Base-by-base conservation (phyloP, 345 rosid genomes). In the Orychophragmus violaceus region DNA sequence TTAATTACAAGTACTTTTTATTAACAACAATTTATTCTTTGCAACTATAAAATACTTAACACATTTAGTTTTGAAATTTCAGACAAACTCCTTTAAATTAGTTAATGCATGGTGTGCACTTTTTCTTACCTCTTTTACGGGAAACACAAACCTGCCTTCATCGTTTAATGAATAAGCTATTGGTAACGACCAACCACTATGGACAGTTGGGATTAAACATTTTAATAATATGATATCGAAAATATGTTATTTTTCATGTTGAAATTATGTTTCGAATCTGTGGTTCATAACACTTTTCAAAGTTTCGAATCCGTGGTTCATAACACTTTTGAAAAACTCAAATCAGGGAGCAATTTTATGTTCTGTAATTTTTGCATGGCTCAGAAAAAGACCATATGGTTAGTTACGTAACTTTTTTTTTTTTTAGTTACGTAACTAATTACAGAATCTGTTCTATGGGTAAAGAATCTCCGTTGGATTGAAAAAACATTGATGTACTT, bases 81-180 rank as follows among this genome's bases (percentile, higher is more conserved):
- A 32, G 57, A 62, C 69, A 62, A n/a, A 24, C 44, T 62, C 28
- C 62, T 70, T 52, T 70, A 52, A 23, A 30, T 30, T 12, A 70
- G 21, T 70, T 41, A 70, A 62, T 62, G 69, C 48, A 23, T 30
- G 16, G 48, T 70, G 48, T 62, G 69, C 49, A 53, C 69, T 70
- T 70, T 62, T 63, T 32, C 51, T 23, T 7, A 37, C 22, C 9
- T 18, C 14, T 27, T 21, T 25, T 46, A 21, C 41, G 32, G 33
- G 45, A 59, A 69, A 11, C 1, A 4, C 24, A 51, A 39, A 39
- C n/a, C 27, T 52, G 27, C 45, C 11, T 30, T 52, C 8, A 52
- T 52, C 55, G 18, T 30, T 61, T 36, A 61, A 42, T 70, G 68
- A 62, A 51, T 22, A 51, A 39, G 56, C 33, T 46, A 62, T 27